Percentiles rank a stretch among this genome's conserved stretches.
Evolutionary conservation across 305 asterid species (phyloP).

Genomic region (Andrographis paniculata): DNA sequence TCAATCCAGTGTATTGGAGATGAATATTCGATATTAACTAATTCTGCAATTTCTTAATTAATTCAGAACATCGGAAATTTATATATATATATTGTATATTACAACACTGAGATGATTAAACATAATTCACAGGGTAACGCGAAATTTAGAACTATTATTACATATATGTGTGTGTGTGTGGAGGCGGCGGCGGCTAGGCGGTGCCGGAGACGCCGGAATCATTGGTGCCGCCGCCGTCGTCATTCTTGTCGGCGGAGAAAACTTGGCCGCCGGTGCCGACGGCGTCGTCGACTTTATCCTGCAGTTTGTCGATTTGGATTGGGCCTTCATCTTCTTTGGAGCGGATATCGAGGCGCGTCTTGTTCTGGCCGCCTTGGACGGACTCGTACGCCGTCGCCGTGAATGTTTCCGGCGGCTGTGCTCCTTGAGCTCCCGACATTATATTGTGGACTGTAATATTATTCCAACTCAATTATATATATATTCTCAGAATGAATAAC

Average conservation of each 20-base stretch:
- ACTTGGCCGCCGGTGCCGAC: conserved; percentile 71
- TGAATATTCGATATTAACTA: too few species aligned
- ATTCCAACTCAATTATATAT: too few species aligned
- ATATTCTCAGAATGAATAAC: too few species aligned
- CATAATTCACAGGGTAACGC: too few species aligned
- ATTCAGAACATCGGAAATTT: too few species aligned
- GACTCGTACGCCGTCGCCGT: conserved; percentile 69
- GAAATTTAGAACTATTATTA: too few species aligned
- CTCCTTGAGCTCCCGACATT: conserved; percentile 91
- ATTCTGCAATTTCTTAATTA: too few species aligned
- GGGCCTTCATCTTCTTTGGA: conserved; percentile 73
- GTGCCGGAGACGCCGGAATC: conserved; percentile 83
- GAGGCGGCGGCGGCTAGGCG: conserved; percentile 16
- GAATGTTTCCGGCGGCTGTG: conserved; percentile 59
- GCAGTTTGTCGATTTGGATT: conserved; percentile 37
- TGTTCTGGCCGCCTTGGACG: conserved; percentile 52
- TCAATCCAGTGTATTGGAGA: too few species aligned
- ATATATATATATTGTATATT: too few species aligned
- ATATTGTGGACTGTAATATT: too few species aligned
- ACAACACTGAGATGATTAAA: too few species aligned
- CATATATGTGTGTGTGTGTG: not conserved
- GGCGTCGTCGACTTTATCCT: conserved; percentile 71
- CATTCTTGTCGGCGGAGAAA: conserved; percentile 56
- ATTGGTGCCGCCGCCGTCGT: conserved; percentile 16
- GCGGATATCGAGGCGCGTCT: conserved; percentile 37